Percentiles rank a stretch among this genome's conserved stretches.
Evolutionary conservation across 164 flowering plant genomes (phyloP).

Genomic region (Macadamia tetraphylla): DNA sequence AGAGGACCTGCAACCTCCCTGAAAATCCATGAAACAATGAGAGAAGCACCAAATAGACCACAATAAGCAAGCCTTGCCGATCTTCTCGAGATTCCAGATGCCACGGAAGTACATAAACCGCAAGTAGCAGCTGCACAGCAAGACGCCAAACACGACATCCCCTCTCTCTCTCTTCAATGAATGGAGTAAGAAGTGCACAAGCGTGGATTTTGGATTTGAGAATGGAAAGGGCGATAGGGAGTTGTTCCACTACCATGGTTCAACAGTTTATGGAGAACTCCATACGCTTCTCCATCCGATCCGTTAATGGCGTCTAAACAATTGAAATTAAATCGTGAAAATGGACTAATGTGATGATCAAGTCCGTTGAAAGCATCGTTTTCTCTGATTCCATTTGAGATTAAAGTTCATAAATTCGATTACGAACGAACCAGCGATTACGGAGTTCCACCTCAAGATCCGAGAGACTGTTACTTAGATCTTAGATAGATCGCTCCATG

Average conservation of each 20-base stretch:
- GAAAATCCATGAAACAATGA: slow-evolving; percentile 60
- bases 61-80: slow-evolving; percentile 68
- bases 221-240: background rate
- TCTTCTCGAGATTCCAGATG: slow-evolving; percentile 50
- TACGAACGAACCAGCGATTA: too few species aligned
- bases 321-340: background rate
- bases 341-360: background rate
- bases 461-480: too few species aligned
- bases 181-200: background rate
- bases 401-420: too few species aligned
- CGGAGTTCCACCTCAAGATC: too few species aligned
- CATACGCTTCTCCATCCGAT: background rate
- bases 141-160: slow-evolving; percentile 53
- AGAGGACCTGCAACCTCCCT: slow-evolving; percentile 59
- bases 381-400: too few species aligned
- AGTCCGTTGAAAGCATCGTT: too few species aligned
- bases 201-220: background rate
- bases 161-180: slow-evolving; percentile 2
- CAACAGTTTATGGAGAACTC: background rate
- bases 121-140: slow-evolving; percentile 56
- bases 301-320: background rate
- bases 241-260: background rate
- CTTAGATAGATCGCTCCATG: too few species aligned
- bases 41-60: slow-evolving; percentile 61
- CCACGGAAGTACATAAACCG: slow-evolving; percentile 61